Base-by-base conservation (phyloP, 208 protist species). In the Eutreptiella sp. region DNA sequence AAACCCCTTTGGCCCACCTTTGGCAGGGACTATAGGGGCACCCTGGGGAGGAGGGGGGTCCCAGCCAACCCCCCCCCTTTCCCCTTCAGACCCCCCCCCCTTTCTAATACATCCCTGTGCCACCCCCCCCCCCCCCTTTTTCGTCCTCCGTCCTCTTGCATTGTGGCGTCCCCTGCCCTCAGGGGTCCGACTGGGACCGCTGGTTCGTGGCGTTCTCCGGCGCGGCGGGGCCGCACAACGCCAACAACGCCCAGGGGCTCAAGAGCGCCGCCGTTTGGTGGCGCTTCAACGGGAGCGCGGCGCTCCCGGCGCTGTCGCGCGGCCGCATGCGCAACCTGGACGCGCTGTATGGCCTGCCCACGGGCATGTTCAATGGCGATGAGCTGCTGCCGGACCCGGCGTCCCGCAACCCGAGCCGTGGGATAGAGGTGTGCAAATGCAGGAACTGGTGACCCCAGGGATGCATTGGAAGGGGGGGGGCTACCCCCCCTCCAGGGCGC, bases 391-490 rank as follows among this genome's bases (percentile, higher is more conserved):
- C 38, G 5, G 16, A 21, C 19, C 24, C 45, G 11, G 4, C 50
- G 4, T 14, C 27, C 14, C 27, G 46, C 4, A 66, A 60, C 23
- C 46, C 58, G 14, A 53, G 35, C 28, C 59, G 67, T 28, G 67
- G 67, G 24, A 72, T 66, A 21, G 67, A 72, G 45, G 46, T 67
- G 4, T 72, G n/a, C n/a, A n/a, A n/a, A n/a, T n/a, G n/a, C n/a
- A n/a, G n/a, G n/a, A n/a, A n/a, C n/a, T n/a, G n/a, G n/a, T n/a
- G n/a, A n/a, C n/a, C n/a, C n/a, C n/a, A n/a, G n/a, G n/a, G n/a
- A n/a, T n/a, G n/a, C n/a, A n/a, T n/a, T n/a, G n/a, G n/a, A n/a
- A n/a, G n/a, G n/a, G n/a, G n/a, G n/a, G n/a, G n/a, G n/a, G n/a
- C n/a, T n/a, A n/a, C n/a, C n/a, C n/a, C n/a, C n/a, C n/a, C n/a